Percentiles rank a stretch among this genome's conserved stretches.
These are phyloP conservation scores for Hypoxylon sp. DNA, from an alignment of 2,329 filamentous ascomycete species.

Conservation along the genomic window DNA sequence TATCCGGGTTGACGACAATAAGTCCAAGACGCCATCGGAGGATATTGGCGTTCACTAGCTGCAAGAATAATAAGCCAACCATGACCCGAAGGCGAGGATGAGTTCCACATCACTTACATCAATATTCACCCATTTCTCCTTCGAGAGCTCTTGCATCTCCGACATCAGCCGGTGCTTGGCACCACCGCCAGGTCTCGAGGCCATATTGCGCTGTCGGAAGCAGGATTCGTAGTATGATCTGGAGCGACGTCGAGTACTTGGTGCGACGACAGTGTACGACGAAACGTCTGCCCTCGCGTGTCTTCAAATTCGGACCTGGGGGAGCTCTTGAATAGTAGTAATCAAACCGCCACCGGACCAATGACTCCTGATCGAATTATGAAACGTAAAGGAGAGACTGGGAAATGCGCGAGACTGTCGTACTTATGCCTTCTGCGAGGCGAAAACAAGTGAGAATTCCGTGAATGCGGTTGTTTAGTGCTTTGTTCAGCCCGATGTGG, in stretches of 20 bases:
- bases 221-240: slow-evolving; percentile 1
- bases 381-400: slow-evolving; percentile 22
- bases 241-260: slow-evolving; percentile 6
- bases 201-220: slow-evolving; percentile 43
- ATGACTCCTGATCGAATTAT: slow-evolving; percentile 21
- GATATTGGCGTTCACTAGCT: slow-evolving; percentile 85
- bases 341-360: slow-evolving; percentile 28
- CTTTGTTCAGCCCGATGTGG: slow-evolving; percentile 28
- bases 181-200: slow-evolving; percentile 51
- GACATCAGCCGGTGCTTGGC: slow-evolving; percentile 89
- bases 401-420: background rate
- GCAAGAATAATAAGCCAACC: slow-evolving; percentile 39
- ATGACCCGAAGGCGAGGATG: background rate
- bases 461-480: slow-evolving; percentile 11
- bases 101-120: slow-evolving; percentile 68
- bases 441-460: slow-evolving; percentile 1
- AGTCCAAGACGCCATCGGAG: slow-evolving; percentile 89
- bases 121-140: slow-evolving; percentile 95
- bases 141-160: slow-evolving; percentile 83
- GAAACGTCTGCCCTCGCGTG: no score
- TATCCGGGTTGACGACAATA: slow-evolving; percentile 93
- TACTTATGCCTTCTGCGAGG: slow-evolving; percentile 10
- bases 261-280: slow-evolving; percentile 17
- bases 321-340: slow-evolving; percentile 10
- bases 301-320: slow-evolving; percentile 9